Evolutionary conservation across 306 rosid species (phyloP).

Genomic region (Ormosia semicastrata): DNA sequence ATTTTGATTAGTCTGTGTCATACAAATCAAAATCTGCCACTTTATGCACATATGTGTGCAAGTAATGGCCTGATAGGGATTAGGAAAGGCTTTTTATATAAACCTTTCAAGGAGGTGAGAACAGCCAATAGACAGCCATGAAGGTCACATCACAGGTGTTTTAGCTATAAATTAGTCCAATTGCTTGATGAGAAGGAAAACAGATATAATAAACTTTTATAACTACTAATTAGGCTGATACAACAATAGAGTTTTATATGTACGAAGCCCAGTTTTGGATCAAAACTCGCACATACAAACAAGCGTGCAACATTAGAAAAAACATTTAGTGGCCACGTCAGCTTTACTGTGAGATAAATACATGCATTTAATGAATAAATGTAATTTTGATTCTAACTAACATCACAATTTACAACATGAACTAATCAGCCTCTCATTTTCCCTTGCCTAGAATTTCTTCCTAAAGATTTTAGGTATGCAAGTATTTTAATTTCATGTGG

Average conservation of each 20-base stretch:
- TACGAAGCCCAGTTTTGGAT: background rate
- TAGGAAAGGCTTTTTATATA: background rate
- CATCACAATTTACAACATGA: conserved; percentile 48
- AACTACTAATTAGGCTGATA: background rate
- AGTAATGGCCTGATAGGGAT: background rate
- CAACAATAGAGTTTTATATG: background rate
- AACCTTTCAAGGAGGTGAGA: background rate
- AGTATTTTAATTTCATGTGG: background rate
- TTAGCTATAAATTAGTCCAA: background rate
- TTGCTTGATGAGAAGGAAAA: background rate
- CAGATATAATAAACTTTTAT: background rate
- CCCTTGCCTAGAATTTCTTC: background rate
- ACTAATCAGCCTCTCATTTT: conserved; percentile 28
- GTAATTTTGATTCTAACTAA: conserved; percentile 25
- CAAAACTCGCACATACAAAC: conserved; percentile 8
- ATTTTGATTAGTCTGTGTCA: background rate
- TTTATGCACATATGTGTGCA: background rate
- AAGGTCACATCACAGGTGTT: background rate
- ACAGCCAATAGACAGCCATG: background rate
- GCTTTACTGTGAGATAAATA: conserved; percentile 8
- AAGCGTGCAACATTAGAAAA: background rate
- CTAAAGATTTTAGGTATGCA: conserved; percentile 1
- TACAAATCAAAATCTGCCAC: conserved; percentile 2
- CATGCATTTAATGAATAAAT: conserved; percentile 31
- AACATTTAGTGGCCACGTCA: background rate